A percentile compares a stretch with the other conserved stretches of the same genome.
phyloP scores from a whole-genome alignment of 257 asterid genomes.

The Osmanthus fragrans region DNA sequence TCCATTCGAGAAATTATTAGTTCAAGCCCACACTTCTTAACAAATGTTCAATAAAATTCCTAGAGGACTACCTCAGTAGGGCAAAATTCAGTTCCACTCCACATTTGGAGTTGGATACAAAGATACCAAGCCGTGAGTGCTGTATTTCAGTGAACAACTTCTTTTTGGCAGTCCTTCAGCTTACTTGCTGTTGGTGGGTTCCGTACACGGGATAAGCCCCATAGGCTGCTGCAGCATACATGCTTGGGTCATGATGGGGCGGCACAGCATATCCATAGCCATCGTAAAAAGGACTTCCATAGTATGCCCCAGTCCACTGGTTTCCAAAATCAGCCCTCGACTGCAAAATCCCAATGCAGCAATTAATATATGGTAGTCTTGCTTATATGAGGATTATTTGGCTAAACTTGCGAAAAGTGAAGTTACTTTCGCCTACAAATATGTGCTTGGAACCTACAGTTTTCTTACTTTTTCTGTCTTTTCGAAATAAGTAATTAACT shows the following conservation, averaged over 20 bases:
- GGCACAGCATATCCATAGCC: conserved; percentile 47
- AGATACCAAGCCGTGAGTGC: conserved; percentile 25
- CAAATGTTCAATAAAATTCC: conserved; percentile 43
- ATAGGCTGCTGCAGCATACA: conserved; percentile 70
- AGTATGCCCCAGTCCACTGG: conserved; percentile 59
- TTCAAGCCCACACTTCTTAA: conserved; percentile 50
- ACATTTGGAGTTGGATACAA: conserved; percentile 26
- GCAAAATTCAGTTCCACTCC: conserved; percentile 78
- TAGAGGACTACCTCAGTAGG: conserved; percentile 49
- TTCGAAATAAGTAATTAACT: neutral
- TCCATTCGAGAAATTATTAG: conserved; percentile 50
- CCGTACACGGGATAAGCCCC: conserved; percentile 86
- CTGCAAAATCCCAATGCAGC: conserved; percentile 30
- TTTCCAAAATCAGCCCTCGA: conserved; percentile 40
- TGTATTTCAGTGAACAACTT: neutral
- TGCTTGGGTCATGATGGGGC: conserved; percentile 43
- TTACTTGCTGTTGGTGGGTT: conserved; percentile 88
- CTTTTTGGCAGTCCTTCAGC: conserved; percentile 36
- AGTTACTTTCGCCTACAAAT: neutral
- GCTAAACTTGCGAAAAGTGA: neutral
- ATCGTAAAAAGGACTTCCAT: conserved; percentile 48
- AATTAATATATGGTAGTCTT: neutral
- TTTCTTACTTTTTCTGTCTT: neutral
- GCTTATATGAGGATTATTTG: neutral
- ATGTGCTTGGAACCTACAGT: neutral